These are phyloP conservation scores for Neofusicoccum kwambonambiense DNA, from an alignment of 2,329 filamentous ascomycete species.

Conservation along the genomic window DNA sequence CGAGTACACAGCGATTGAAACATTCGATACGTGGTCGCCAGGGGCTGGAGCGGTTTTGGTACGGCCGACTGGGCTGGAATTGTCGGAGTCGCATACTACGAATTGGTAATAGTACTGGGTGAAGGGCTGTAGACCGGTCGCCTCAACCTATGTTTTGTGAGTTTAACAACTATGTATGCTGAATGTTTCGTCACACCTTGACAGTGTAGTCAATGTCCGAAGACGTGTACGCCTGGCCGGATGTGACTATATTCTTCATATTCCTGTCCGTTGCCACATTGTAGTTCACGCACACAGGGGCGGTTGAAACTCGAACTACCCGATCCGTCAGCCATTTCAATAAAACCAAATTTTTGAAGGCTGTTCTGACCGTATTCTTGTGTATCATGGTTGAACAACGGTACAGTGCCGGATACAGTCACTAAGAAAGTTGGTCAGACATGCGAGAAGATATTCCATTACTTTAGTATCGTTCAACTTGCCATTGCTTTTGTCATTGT, in stretches of 20 bases:
- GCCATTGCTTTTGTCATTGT: constrained; percentile 32
- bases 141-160: constrained; percentile 55
- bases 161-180: neutral
- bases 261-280: constrained; percentile 52
- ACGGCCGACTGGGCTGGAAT: constrained; percentile 60
- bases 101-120: constrained; percentile 70
- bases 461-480: neutral
- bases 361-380: constrained; percentile 39
- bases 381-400: constrained; percentile 45
- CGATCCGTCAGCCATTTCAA: neutral
- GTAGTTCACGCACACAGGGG: constrained; percentile 66
- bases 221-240: constrained; percentile 65
- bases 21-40: constrained; percentile 54
- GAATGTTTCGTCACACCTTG: constrained; percentile 48
- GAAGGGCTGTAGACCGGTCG: constrained; percentile 58
- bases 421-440: constrained; percentile 1
- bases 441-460: neutral
- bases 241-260: constrained; percentile 49
- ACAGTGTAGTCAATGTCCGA: constrained; percentile 72
- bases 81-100: constrained; percentile 61
- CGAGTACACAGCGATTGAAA: constrained; percentile 68
- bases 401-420: constrained; percentile 54
- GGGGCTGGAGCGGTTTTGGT: constrained; percentile 65
- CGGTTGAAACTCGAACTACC: constrained; percentile 48
- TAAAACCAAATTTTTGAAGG: too few relatives aligned